Evolutionary conservation across 2,329 filamentous ascomycete species (phyloP), one percentile per base, ranked within the genome.

Genomic region (Colletotrichum endophyticum): DNA sequence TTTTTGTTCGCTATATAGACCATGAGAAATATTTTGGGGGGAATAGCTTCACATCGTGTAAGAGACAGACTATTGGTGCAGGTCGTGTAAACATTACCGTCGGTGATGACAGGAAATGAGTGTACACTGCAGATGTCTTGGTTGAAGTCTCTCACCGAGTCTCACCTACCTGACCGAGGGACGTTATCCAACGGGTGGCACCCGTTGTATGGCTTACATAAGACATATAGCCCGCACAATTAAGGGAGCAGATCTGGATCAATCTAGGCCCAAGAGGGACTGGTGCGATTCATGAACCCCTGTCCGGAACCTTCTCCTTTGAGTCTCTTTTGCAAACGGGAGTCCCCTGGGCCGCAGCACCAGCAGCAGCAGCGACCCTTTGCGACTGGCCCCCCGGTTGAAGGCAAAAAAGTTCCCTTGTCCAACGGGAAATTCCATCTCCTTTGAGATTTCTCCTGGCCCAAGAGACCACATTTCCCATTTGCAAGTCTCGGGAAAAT

Each of bases 221-320:
- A 76, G 64, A 64, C 56, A 68, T 49, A 30, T 59, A 75, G 30
- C 16, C 70, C n/a, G 28, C 57, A 64, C 32, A 57, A 76, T 76
- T 70, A 74, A 76, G 74, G 74, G 74, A 76, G 63, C 56, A 76
- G 73, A 73, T 69, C 74, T 70, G 71, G 74, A 74, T 61, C 59
- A 39, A 36, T 28, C 74, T 76, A 74, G 36, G 7, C 70, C 70
- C 22, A 74, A 74, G 19, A 36, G 3, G 66, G 74, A 66, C 27
- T 76, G 66, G 74, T 64, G 64, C 71, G 49, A 74, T 70, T 70
- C 59, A 19, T 49, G 70, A 76, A 66, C 53, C 74, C 74, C 70
- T 73, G 74, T 53, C 70, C 64, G 70, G 34, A 76, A 61, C 70
- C 64, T 61, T 73, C 70, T 76, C 64, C 64, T 76, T 70, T 76